Evolutionary conservation across 1,139 yeast genomes (phyloP), one percentile per base, ranked within the genome.

Genomic region (Groenewaldozyma sp.): DNA sequence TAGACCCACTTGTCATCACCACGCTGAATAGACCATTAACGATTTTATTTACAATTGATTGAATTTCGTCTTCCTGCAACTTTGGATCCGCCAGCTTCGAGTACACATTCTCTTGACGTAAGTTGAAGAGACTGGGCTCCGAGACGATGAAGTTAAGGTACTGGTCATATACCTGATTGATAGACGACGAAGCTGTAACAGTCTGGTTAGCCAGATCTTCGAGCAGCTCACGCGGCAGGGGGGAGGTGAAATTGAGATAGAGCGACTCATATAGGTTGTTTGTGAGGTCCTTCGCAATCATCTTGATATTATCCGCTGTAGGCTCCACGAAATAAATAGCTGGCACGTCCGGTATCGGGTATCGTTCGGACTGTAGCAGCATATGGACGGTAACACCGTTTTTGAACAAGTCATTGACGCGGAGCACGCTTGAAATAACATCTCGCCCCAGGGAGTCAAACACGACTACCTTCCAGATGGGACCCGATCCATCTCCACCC

Each of bases 351-450:
- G 94, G 86, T 40, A 91, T 70, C 2, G 91, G 74, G 19, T 88
- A 74, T 47, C 98, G 68, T 42, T 74, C 74, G 37, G 83, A 68
- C 43, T 70, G 69, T 41, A 88, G 75, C 43, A 82, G 63, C 46
- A 91, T 71, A 59, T 91, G 97, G 50, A 87, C 82, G 0, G 98
- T 91, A 42, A 91, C 78, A 4, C 97, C 97, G 54, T 86, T 82
- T 47, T 81, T 76, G 53, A 88, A 70, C 51, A 91, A 68, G 58
- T 93, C 98, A 54, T 86, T 87, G 45, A 91, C 95, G 45, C 97
- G 70, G 44, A 93, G 63, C 7, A 91, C 93, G 6, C 95, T 82
- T 1, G 96, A 87, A 14, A 91, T 74, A 36, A 91, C 80, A 16
- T 83, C 82, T 28, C 94, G 82, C 27, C 95, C 83, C 43, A 80